Evolutionary conservation across 768 basidiomycete genomes (phyloP).

Genomic region (Pleurotus citrinopileatus): DNA sequence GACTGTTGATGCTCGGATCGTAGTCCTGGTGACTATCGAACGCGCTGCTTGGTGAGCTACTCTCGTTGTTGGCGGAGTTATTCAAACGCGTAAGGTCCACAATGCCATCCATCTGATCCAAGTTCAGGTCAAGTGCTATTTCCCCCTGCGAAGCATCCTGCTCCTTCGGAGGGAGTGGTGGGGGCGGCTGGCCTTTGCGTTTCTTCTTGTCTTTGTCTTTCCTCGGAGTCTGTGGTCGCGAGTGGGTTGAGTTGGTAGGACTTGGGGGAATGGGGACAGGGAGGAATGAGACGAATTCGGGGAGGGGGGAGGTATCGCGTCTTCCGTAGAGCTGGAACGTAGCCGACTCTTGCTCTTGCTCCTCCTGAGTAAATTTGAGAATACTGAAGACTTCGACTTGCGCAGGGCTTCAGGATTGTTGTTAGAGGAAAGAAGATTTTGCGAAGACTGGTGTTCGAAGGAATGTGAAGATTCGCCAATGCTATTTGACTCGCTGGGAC

Average conservation of each 20-base stretch:
- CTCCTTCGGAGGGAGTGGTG: slow-evolving; percentile 29
- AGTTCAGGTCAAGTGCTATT: slow-evolving; percentile 60
- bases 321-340: slow-evolving; percentile 28
- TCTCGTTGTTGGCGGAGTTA: slow-evolving; percentile 23
- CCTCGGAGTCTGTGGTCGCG: slow-evolving; percentile 19
- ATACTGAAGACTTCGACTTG: slow-evolving; percentile 48
- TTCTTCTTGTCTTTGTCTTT: slow-evolving; percentile 27
- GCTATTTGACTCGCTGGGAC: slow-evolving; percentile 34
- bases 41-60: slow-evolving; percentile 41
- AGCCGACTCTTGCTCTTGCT: slow-evolving; percentile 36
- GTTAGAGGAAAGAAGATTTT: slow-evolving; percentile 15
- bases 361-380: slow-evolving; percentile 39
- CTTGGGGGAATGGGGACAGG: slow-evolving; percentile 15
- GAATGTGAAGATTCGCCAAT: slow-evolving; percentile 25
- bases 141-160: slow-evolving; percentile 30
- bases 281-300: slow-evolving; percentile 19
- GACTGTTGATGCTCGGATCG: slow-evolving; percentile 24
- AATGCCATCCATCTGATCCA: slow-evolving; percentile 82
- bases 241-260: slow-evolving; percentile 14
- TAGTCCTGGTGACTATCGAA: slow-evolving; percentile 24
- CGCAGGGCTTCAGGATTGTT: slow-evolving; percentile 31
- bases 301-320: slow-evolving; percentile 29
- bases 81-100: slow-evolving; percentile 44
- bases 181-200: slow-evolving; percentile 28
- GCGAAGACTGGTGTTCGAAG: slow-evolving; percentile 24